Evolutionary conservation across 2,329 filamentous ascomycete genomes (phyloP), one percentile per base, ranked within the genome.

Genomic region (Fusarium napiforme): DNA sequence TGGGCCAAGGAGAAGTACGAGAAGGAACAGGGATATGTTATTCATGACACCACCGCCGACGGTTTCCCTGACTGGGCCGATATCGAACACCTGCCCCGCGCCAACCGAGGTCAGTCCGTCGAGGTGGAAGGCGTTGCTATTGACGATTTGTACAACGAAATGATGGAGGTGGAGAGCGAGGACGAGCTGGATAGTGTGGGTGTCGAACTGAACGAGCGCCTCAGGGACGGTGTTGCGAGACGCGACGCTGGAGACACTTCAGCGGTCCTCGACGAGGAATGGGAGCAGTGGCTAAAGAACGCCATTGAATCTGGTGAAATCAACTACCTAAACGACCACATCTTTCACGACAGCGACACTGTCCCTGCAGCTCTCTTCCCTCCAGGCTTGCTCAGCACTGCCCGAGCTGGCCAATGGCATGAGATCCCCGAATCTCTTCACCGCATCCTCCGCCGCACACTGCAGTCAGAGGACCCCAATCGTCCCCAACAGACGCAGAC

Each of bases 1-100:
- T 95, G 93, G 93, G 93, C 93, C 69, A 92, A 94, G 79, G 92
- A 95, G 79, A 89, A 93, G 61, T 96, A 91, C 79, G 93, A 96
- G 84, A 87, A 88, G 64, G 93, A 95, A 78, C 92, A 94, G 77
- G 90, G 90, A 39, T 87, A 93, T 66, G 83, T 83, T 36, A 94
- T 96, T 71, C 82, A 84, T 53, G 93, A 96, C 78, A 94, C 93
- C 10, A 91, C 92, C 3, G 89, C 88, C 58, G 91, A 93, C 76
- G 91, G 88, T 30, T 91, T 95, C 64, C 83, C 85, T 7, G 86
- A 89, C 67, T 94, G 88, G 87, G 75, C 77, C 50, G 80, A 82
- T 58, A 77, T 79, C 37, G 61, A 64, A 34, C 64, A 76, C 30
- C 42, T 70, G n/a, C 75, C 72, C 52, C 60, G 69, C 30, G 64